Base-by-base conservation (phyloP, 768 basidiomycete species). In the Collybia sordida region DNA sequence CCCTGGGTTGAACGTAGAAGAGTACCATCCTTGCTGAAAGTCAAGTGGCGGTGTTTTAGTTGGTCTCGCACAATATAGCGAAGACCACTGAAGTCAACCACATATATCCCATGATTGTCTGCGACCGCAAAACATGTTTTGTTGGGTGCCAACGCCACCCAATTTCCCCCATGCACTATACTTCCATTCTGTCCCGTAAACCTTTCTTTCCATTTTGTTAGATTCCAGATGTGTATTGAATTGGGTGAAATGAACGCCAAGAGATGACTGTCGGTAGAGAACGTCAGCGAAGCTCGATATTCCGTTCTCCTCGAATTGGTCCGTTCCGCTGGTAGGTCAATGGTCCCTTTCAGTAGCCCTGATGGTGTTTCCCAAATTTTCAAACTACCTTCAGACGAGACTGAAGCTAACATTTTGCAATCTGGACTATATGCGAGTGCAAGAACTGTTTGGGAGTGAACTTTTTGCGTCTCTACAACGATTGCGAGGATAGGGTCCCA, bases 61-160 rank as follows among this genome's bases (percentile, higher is more conserved):
- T 35, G 43, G n/a, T 45, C 43, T 21, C 43, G 43, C 12, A 45
- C 28, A 15, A 45, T 45, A 28, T 45, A 45, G 19, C 35, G 43
- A 45, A 45, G 43, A 11, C 43, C 43, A 18, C 18, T 35, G 22
- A 45, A 28, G n/a, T 45, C 43, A 45, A 45, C 28, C 9, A 45
- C 43, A 22, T 45, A 45, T 28, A 45, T 34, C 22, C 43, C 43
- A 15, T 45, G 28, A 22, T 6, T 31, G 18, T 45, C 28, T 9
- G 43, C 27, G 6, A 45, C 43, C 11, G 43, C 43, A 45, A 45
- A 31, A 34, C 17, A 45, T 6, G 19, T 45, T 11, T 19, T 31
- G 17, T 45, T 22, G 35, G 43, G 43, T 8, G 43, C 18, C 8
- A 45, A 22, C 3, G 27, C 18, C 11, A 45, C 23, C 27, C 43